Evolutionary conservation across 371 early-diverging fungal species (phyloP), one percentile per base, ranked within the genome.

Genomic region (Catenaria anguillulae): DNA sequence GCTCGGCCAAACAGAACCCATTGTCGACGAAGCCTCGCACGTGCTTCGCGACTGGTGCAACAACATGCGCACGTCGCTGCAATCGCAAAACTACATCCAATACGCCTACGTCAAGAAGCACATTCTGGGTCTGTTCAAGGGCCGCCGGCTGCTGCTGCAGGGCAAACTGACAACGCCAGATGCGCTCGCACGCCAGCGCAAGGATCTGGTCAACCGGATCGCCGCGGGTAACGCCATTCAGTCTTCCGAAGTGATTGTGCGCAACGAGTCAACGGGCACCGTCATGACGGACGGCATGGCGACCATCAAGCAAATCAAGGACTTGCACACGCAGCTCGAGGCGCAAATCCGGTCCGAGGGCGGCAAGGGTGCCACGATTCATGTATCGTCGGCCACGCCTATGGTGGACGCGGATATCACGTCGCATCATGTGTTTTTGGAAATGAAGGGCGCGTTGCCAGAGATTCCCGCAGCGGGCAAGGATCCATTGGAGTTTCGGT

Each of bases 1-100:
- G 0, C 75, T 76, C 0, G 87, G 84, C 17, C 63, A 55, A 35
- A 71, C 71, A 12, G 86, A 87, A 62, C 81, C 84, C 4, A 65
- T 87, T 8, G 74, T 84, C 4, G 88, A 86, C 63, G 86, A 84
- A 60, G 80, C 84, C 55, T 74, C 84, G 19, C 77, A 82, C 5
- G 77, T 76, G 43, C 73, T 85, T 2, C 74, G 84, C 40, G 84
- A 84, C 70, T 85, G 85, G 86, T 75, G 79, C 46, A 68, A 69
- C 36, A 60, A 73, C 24, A 68, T 86, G 24, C 77, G 81, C 55
- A 68, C 60, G 2, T 79, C 78, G 61, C 70, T 87, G 40, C 67
- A 72, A 24, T 60, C 74, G 43, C 76, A 81, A 45, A 69, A 77
- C 37, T 87, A 87, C 60, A 67, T 63, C 3, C 56, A 74, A n/a